Base-by-base conservation (phyloP, 768 basidiomycete genomes). In the Stropharia rugosoannulata region DNA sequence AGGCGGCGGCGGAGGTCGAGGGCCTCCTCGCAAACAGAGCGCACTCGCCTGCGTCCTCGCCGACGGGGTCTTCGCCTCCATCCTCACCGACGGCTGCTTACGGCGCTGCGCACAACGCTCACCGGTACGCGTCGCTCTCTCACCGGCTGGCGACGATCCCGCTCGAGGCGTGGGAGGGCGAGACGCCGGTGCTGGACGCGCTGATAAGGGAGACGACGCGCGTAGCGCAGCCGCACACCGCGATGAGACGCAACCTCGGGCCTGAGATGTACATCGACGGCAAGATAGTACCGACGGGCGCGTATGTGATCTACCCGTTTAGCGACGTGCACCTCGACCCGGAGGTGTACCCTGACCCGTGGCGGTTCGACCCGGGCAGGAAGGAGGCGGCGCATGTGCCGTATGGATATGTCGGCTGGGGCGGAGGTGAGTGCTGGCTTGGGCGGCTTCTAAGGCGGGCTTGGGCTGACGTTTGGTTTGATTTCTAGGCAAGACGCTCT, bases 211-310 rank as follows among this genome's bases (percentile, higher is more conserved):
- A 92, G 71, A 90, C 89, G 36, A 82, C 89, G 19, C 85, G 89
- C 38, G 73, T 91, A 45, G 88, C 89, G 9, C 87, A 90, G 74
- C 87, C 89, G 41, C 88, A 90, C 69, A 82, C 82, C 1, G 89
- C 89, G 55, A 89, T 90, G 87, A 81, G 90, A 66, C 81, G 86
- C 57, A 90, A 91, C 67, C 71, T 89, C 55, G 89, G 89, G 15
- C 86, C 86, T 61, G 85, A 87, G 55, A 70, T 84, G 36, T 77
- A 84, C 62, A 85, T 92, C 61, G 81, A 85, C 70, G 82, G 82
- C 58, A 87, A 85, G 70, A 71, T 78, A 38, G 80, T 92, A 29
- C 87, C 87, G 32, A 84, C 85, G 18, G 89, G 88, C 54, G 81
- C 87, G 51, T 90, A 87, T 64, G 81, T 89, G 46, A 77, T 90